These are phyloP conservation scores for Rauvolfia tetraphylla DNA, from an alignment of 257 asterid species.

Conservation along the genomic window DNA sequence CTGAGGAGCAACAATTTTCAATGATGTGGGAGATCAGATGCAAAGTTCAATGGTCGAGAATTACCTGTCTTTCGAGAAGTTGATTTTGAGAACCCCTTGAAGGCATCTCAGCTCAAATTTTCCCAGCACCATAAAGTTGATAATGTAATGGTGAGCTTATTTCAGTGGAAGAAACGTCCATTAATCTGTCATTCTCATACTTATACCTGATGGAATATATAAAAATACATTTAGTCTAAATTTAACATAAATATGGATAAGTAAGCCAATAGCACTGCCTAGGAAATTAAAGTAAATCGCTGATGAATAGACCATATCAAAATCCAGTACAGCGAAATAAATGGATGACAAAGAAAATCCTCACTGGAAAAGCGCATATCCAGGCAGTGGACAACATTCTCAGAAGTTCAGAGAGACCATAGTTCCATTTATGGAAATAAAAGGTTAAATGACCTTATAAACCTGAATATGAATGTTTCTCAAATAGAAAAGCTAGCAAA, in stretches of 20 bases:
- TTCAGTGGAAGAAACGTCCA: conserved; percentile 84
- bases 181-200: conserved; percentile 82
- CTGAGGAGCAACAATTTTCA: not conserved
- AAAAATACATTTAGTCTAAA: not conserved
- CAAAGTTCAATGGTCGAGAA: not conserved
- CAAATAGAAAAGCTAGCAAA: not conserved
- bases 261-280: not conserved
- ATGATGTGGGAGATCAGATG: not conserved
- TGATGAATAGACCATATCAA: not conserved
- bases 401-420: not conserved
- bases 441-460: not conserved
- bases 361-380: not conserved
- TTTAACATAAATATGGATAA: not conserved
- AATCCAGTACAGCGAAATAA: not conserved
- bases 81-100: conserved; percentile 87
- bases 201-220: conserved; percentile 57
- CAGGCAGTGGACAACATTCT: not conserved
- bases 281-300: not conserved
- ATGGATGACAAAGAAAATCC: not conserved
- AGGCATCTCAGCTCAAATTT: conserved; percentile 68
- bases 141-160: conserved; percentile 83
- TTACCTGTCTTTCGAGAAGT: conserved; percentile 99
- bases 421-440: not conserved
- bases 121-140: conserved; percentile 92
- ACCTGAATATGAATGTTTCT: not conserved